phyloP scores from a whole-genome alignment of 1,284 basidiomycete genomes.

The Rhizopogon parksii region DNA sequence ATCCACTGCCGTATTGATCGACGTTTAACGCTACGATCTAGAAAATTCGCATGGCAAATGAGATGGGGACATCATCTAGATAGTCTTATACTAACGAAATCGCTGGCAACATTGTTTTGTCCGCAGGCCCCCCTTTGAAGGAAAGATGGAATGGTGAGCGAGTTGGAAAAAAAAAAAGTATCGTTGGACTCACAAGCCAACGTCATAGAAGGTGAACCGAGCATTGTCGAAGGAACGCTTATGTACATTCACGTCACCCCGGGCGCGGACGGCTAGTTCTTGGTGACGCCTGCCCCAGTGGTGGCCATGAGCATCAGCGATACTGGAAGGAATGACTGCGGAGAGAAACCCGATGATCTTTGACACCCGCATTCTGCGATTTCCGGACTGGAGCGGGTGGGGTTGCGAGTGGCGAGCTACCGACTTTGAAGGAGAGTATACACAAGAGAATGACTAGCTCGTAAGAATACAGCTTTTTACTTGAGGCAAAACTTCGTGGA shows the following conservation, averaged over 20 bases:
- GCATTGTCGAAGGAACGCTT: conserved; percentile 30
- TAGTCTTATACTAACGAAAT: conserved; percentile 41
- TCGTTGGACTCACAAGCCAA: conserved; percentile 41
- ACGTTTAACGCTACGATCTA: conserved; percentile 41
- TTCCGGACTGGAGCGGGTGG: background rate
- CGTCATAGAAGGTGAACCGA: conserved; percentile 48
- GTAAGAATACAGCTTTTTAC: conserved; percentile 13
- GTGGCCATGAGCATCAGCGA: conserved; percentile 28
- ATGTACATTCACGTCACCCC: conserved; percentile 32
- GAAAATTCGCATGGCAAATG: conserved; percentile 1
- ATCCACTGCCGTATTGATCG: conserved; percentile 48
- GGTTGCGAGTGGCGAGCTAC: background rate
- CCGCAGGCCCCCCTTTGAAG: conserved; percentile 51
- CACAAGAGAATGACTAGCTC: conserved; percentile 24
- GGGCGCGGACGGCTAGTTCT: conserved; percentile 38
- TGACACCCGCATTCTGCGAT: conserved; percentile 11
- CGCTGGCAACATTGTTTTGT: conserved; percentile 32
- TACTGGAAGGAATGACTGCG: conserved; percentile 32
- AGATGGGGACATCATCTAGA: background rate
- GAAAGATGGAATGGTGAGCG: conserved; percentile 7
- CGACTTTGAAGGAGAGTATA: conserved; percentile 19
- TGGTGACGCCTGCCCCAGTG: conserved; percentile 34
- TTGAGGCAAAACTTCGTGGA: conserved; percentile 2
- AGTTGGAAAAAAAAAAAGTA: background rate
- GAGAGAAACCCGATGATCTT: conserved; percentile 21